Base-by-base conservation (phyloP, 1,284 basidiomycete species). In the Ustilago tritici region DNA sequence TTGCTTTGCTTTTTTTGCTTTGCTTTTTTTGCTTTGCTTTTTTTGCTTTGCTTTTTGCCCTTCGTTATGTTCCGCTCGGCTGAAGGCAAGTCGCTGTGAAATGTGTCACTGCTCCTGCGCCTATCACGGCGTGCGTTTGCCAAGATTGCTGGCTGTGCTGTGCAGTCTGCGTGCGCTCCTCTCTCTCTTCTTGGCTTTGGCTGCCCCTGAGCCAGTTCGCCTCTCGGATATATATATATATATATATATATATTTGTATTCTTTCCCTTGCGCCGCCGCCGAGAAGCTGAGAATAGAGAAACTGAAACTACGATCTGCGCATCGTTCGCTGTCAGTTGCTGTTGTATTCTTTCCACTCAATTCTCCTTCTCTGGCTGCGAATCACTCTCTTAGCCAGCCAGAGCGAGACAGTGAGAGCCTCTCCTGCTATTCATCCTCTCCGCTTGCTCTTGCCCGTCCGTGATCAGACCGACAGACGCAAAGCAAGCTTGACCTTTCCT, bases 251-350 rank as follows among this genome's bases (percentile, higher is more conserved):
- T n/a, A n/a, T n/a, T n/a, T n/a, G n/a, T n/a, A 23, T 23, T 40
- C 23, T 28, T 28, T 28, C 35, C n/a, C 35, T 11, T 47, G 56
- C 47, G 47, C 49, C 35, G 58, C 34, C 41, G 46, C 58, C 46
- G 47, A 46, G 23, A 11, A 10, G 1, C 12, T 32, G 34, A 28
- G 23, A 28, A 28, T 28, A 28, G 23, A 17, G 19, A 31, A 50
- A 19, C 60, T 46, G 52, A 55, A 62, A 55, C 61, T 62, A 46
- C 58, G 61, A 62, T 62, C 61, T 62, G 61, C 61, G 53, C 53
- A 63, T 56, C 61, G 61, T 62, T 63, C 23, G 61, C 54, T 63
- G 61, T 63, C 61, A 59, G 31, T 55, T 35, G 11, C 35, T 19
- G 23, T 38, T 28, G 23, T 28, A 3, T 28, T 28, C 23, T 23